phyloP scores from a whole-genome alignment of 208 protist genomes.

The Leishmania amazonensis region DNA sequence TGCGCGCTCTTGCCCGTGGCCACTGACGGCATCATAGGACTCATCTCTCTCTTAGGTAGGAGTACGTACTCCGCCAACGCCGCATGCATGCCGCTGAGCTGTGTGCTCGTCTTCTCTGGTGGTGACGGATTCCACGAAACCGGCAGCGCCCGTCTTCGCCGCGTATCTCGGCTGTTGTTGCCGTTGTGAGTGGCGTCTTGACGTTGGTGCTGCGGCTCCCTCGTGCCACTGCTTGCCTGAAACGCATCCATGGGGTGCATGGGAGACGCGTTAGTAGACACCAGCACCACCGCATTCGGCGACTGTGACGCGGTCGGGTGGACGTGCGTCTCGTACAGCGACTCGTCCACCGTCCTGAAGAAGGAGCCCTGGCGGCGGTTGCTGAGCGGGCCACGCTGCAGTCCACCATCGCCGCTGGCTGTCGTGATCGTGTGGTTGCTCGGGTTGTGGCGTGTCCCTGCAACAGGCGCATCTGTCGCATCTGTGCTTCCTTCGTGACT shows the following conservation, averaged over 20 bases:
- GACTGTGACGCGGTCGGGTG: background rate
- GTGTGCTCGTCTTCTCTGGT: background rate
- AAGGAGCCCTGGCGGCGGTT: constrained; percentile 13
- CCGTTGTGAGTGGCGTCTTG: background rate
- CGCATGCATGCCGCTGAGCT: background rate
- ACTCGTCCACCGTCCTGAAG: constrained; percentile 7
- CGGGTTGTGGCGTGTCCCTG: background rate
- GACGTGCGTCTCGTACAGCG: background rate
- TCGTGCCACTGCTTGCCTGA: background rate
- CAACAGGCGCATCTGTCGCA: background rate
- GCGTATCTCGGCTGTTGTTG: background rate
- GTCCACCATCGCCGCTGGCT: background rate
- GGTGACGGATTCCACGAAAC: background rate
- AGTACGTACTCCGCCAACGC: background rate
- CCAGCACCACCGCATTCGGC: background rate
- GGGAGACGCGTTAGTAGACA: background rate
- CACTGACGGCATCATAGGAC: background rate
- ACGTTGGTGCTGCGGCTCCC: too few relatives aligned
- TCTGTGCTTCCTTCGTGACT: background rate
- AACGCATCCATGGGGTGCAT: background rate
- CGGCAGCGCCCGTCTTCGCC: background rate
- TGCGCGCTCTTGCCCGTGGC: background rate
- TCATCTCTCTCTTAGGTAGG: background rate
- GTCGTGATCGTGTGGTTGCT: background rate
- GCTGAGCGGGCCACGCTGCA: background rate